Conservation (phyloP, 1,284 basidiomycete genomes). For the Puccinia brachypodii region DNA sequence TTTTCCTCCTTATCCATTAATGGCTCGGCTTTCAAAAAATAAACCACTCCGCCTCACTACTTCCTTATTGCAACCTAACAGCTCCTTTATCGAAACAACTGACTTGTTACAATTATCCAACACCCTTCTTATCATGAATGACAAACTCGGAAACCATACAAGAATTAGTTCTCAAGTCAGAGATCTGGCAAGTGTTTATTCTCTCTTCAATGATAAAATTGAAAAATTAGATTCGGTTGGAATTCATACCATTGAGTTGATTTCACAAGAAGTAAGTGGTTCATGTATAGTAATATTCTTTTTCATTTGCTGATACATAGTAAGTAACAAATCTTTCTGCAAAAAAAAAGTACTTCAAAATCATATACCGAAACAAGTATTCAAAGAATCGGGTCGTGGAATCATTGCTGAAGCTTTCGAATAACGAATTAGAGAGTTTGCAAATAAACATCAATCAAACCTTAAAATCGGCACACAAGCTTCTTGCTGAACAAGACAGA, state of each 20-base stretch:
- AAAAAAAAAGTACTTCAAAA: background rate
- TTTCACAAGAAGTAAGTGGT: background rate
- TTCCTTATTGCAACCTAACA: background rate
- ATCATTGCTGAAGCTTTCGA: background rate
- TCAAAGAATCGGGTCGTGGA: background rate
- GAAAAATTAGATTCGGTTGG: background rate
- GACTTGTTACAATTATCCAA: background rate
- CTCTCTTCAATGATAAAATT: background rate
- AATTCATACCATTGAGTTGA: background rate
- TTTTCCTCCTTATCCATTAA: background rate
- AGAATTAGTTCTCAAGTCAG: conserved; percentile 10
- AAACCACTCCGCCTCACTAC: background rate
- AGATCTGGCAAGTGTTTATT: background rate
- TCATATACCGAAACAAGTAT: background rate
- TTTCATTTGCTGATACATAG: no score
- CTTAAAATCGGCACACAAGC: background rate
- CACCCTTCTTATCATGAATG: background rate
- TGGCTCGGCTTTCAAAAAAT: background rate
- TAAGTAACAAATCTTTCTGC: no score
- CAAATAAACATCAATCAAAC: background rate
- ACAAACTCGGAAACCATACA: background rate
- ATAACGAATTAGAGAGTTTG: background rate
- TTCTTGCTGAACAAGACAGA: background rate
- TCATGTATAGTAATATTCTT: no score
- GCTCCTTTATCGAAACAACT: background rate